These are phyloP conservation scores for Dentipellis sp. DNA, from an alignment of 768 basidiomycete species.

Conservation along the genomic window DNA sequence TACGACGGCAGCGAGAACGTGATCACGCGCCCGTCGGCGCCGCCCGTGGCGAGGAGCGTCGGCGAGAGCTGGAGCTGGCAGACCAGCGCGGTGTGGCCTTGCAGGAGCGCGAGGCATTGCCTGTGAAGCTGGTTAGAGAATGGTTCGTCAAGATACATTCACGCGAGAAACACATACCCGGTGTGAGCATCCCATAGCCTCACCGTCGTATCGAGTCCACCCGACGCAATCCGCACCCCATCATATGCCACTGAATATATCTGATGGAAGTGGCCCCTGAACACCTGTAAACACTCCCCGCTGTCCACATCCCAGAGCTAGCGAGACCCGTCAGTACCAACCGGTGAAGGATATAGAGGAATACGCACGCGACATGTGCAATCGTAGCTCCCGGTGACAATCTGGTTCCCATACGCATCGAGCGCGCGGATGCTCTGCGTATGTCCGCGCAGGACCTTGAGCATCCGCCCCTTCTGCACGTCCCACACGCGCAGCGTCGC, in stretches of 20 bases:
- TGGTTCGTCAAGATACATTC: background rate
- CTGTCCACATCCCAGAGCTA: slow-evolving; percentile 37
- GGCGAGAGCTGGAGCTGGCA: slow-evolving; percentile 25
- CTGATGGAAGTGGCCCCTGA: slow-evolving; percentile 86
- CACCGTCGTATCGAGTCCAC: slow-evolving; percentile 96
- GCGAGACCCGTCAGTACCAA: slow-evolving; percentile 20
- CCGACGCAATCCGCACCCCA: slow-evolving; percentile 86
- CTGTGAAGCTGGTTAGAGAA: background rate
- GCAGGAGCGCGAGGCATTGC: slow-evolving; percentile 12
- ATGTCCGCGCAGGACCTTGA: slow-evolving; percentile 70
- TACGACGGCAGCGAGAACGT: slow-evolving; percentile 32
- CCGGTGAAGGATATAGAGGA: background rate
- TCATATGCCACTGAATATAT: slow-evolving; percentile 89
- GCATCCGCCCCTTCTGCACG: slow-evolving; percentile 63
- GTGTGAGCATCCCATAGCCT: slow-evolving; percentile 94
- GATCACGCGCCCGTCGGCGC: slow-evolving; percentile 80
- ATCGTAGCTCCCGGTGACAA: slow-evolving; percentile 94
- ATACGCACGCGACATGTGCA: slow-evolving; percentile 63
- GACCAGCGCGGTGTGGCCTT: slow-evolving; percentile 14
- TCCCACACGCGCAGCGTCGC: slow-evolving; percentile 88
- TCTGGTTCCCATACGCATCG: slow-evolving; percentile 75
- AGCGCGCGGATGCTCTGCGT: slow-evolving; percentile 75
- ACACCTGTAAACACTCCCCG: slow-evolving; percentile 46
- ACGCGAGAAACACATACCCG: slow-evolving; percentile 31
- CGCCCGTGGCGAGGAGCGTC: slow-evolving; percentile 84